Percentiles rank a stretch among this genome's conserved stretches.
Evolutionary conservation across 495 filamentous ascomycete genomes (phyloP).

Genomic region (Aspergillus biplanus): DNA sequence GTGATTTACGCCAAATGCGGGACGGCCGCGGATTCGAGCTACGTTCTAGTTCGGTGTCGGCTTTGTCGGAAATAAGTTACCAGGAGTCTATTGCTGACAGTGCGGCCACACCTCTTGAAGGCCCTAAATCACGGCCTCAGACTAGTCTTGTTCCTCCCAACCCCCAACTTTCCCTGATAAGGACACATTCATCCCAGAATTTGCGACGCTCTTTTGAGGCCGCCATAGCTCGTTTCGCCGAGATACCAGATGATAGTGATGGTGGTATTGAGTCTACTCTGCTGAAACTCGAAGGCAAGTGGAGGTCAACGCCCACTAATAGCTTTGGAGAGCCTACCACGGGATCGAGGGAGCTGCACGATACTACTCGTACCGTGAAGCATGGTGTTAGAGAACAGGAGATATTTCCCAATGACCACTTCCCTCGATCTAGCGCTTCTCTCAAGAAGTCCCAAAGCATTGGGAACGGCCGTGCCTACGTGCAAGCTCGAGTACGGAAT

Average conservation of each 20-base stretch:
- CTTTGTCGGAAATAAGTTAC: slow-evolving; percentile 70
- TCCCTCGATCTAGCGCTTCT: slow-evolving; percentile 22
- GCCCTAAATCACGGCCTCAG: slow-evolving; percentile 35
- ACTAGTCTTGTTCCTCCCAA: slow-evolving; percentile 44
- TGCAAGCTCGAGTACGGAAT: slow-evolving; percentile 34
- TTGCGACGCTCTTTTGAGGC: slow-evolving; percentile 87
- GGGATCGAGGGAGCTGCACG: not conserved
- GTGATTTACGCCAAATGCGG: slow-evolving; percentile 79
- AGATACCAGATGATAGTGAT: slow-evolving; percentile 89
- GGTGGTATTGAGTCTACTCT: slow-evolving; percentile 93
- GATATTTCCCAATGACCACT: slow-evolving; percentile 12
- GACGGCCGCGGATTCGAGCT: slow-evolving; percentile 72
- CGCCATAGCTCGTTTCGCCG: slow-evolving; percentile 84
- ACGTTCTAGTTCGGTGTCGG: slow-evolving; percentile 66
- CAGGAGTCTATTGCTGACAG: slow-evolving; percentile 64
- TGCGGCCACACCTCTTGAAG: slow-evolving; percentile 26
- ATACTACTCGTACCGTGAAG: not conserved
- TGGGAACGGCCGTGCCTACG: slow-evolving; percentile 35
- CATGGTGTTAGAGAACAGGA: slow-evolving; percentile 14
- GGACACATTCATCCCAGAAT: slow-evolving; percentile 74
- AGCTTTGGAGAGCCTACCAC: slow-evolving; percentile 7
- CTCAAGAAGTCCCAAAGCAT: slow-evolving; percentile 32
- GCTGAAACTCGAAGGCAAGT: slow-evolving; percentile 91
- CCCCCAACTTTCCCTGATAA: slow-evolving; percentile 64
- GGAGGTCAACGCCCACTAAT: slow-evolving; percentile 29